Evolutionary conservation across 225 moss, liverwort and hornwort species (phyloP).

Genomic region (Pseudisothecium myosuroides): DNA sequence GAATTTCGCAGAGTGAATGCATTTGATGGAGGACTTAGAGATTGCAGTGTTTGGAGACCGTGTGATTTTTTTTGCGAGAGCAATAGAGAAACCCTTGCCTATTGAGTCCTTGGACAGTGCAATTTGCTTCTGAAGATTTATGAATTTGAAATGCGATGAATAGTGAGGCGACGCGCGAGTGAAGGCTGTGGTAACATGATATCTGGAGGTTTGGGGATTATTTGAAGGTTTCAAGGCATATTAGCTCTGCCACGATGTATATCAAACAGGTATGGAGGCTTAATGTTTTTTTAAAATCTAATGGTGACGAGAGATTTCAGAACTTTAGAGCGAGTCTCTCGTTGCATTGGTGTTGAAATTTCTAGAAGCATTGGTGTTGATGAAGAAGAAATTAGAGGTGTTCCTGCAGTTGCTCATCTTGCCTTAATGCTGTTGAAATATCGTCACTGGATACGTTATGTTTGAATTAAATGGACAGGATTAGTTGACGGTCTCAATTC

Average conservation of each 20-base stretch:
- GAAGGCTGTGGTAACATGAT: slow-evolving; percentile 5
- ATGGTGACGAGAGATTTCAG: not conserved
- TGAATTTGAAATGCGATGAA: not conserved
- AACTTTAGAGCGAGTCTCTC: not conserved
- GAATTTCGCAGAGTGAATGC: not conserved
- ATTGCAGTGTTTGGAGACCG: not conserved
- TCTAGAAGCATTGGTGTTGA: not conserved
- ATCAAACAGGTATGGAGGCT: slow-evolving; percentile 27
- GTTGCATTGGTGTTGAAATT: not conserved
- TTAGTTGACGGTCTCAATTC: not conserved
- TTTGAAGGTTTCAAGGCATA: not conserved
- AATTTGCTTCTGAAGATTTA: not conserved
- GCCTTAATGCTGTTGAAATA: not conserved
- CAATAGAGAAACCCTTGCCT: not conserved
- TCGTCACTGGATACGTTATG: not conserved
- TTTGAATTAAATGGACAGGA: not conserved
- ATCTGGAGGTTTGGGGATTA: not conserved
- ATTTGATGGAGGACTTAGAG: not conserved
- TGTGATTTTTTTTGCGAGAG: not conserved
- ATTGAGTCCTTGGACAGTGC: not conserved
- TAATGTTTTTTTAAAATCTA: not conserved
- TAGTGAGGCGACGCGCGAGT: not conserved
- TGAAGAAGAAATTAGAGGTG: not conserved
- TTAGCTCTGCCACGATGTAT: slow-evolving; percentile 10
- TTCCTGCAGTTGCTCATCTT: not conserved